Evolutionary conservation across 2,329 filamentous ascomycete species (phyloP).

Genomic region (Penicillium griseofulvum): DNA sequence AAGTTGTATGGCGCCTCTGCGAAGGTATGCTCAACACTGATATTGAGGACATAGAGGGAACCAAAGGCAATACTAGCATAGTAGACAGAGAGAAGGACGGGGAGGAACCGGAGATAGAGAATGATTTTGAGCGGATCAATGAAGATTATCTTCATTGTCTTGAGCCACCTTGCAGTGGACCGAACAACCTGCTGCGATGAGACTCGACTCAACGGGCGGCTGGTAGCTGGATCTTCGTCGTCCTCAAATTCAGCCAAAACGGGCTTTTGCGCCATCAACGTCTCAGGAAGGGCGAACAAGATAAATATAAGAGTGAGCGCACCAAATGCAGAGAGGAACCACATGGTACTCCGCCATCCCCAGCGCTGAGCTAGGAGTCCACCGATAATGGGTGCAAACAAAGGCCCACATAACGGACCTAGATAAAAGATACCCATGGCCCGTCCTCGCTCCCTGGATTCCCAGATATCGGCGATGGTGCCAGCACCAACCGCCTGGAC

Average conservation of each 20-base stretch:
- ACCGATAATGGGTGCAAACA: slow-evolving; percentile 74
- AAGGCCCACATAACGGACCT: slow-evolving; percentile 70
- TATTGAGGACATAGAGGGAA: slow-evolving; percentile 72
- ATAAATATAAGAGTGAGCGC: slow-evolving; percentile 44
- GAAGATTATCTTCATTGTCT: slow-evolving; percentile 59
- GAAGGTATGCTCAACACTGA: slow-evolving; percentile 71
- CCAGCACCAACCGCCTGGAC: slow-evolving; percentile 82
- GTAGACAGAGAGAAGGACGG: slow-evolving; percentile 70
- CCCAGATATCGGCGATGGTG: slow-evolving; percentile 80
- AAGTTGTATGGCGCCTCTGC: slow-evolving; percentile 66
- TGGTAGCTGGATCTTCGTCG: slow-evolving; percentile 21
- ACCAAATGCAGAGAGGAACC: slow-evolving; percentile 72
- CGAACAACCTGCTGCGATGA: slow-evolving; percentile 63
- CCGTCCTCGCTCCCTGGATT: slow-evolving; percentile 65
- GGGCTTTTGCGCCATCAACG: slow-evolving; percentile 31
- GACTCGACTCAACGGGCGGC: slow-evolving; percentile 48
- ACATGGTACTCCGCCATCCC: slow-evolving; percentile 74
- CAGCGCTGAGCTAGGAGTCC: slow-evolving; percentile 67
- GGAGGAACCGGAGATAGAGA: slow-evolving; percentile 68
- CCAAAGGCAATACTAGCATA: slow-evolving; percentile 74
- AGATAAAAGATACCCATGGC: slow-evolving; percentile 86
- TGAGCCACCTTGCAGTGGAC: slow-evolving; percentile 54
- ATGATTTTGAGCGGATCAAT: slow-evolving; percentile 72
- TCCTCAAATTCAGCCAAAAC: slow-evolving; percentile 29
- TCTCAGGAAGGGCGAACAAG: slow-evolving; percentile 47